Evolutionary conservation across 768 basidiomycete species (phyloP).

Genomic region (Lactarius sanguifluus): DNA sequence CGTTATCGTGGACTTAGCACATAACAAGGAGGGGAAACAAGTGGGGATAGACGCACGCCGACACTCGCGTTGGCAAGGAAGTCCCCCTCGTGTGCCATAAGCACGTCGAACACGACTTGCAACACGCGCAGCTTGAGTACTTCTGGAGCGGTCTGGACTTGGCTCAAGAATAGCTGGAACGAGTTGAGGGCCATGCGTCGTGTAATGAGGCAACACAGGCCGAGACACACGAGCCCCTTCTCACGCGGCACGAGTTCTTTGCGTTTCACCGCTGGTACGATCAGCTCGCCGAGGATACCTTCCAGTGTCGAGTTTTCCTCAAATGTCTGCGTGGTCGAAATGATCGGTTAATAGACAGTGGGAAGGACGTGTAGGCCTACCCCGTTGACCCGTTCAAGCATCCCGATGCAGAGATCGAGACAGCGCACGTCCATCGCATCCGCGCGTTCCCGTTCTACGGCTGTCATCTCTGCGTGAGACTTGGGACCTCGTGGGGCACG

Average conservation of each 20-base stretch:
- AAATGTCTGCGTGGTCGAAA: constrained; percentile 42
- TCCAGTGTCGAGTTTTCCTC: constrained; percentile 70
- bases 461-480: constrained; percentile 45
- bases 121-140: constrained; percentile 66
- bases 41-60: constrained; percentile 29
- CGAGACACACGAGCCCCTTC: constrained; percentile 76
- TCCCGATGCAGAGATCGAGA: constrained; percentile 71
- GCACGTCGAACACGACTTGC: constrained; percentile 80
- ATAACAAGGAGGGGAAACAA: background rate
- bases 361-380: constrained; percentile 45
- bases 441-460: constrained; percentile 56
- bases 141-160: constrained; percentile 64
- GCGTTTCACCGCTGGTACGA: constrained; percentile 86
- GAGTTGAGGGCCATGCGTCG: constrained; percentile 66
- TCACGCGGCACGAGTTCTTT: constrained; percentile 82
- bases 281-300: constrained; percentile 73
- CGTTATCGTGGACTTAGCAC: constrained; percentile 4
- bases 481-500: constrained; percentile 36
- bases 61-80: constrained; percentile 50
- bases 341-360: background rate
- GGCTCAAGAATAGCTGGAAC: constrained; percentile 79
- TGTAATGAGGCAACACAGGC: constrained; percentile 84
- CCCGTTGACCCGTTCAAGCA: constrained; percentile 84
- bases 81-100: constrained; percentile 78
- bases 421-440: constrained; percentile 75